Evolutionary conservation across 1,284 basidiomycete species (phyloP), one percentile per base, ranked within the genome.

Genomic region (Tylopilus sp.): DNA sequence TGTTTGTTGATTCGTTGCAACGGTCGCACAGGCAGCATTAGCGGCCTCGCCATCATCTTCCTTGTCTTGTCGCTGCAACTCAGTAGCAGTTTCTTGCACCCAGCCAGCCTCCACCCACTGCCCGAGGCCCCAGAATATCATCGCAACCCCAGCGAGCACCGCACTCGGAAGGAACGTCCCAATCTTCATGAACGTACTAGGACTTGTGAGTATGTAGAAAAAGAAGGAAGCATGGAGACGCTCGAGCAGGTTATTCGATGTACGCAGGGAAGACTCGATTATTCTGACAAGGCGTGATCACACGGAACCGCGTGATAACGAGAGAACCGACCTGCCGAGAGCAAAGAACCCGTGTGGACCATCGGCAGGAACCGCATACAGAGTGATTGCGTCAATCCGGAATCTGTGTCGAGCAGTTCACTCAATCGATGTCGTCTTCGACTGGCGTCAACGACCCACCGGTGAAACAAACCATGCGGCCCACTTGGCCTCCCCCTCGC

Each of bases 281-380:
- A 85, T 76, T 37, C 89, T 92, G 54, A 33, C 15, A 33, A 37
- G 16, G 41, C 29, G n/a, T 37, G 35, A 43, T 44, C 35, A 38
- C 21, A 26, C 10, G 28, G 39, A 23, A 41, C 1, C 12, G 29
- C 25, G 33, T 12, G 6, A 43, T 11, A 41, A 29, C 30, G 12
- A 40, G 39, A 50, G 51, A 9, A 52, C 77, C 59, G 43, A 91
- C 91, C 82, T 78, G 58, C 96, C 96, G 18, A 99, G 75, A 1
- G 92, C 82, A 71, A 92, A 84, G 68, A 98, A 99, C 0, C 97
- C 97, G 67, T 97, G 93, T 4, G 97, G 97, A 3, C 96, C 95
- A 9, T 75, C 70, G 0, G 94, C 89, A 10, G 95, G 94, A 6
- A 91, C 72, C 5, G 86, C 93, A 64, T 89, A 98, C 18, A 99